A percentile compares a stretch with the other conserved stretches of the same genome.
Evolutionary conservation across 257 asterid genomes (phyloP).

Genomic region (Sherardia arvensis): DNA sequence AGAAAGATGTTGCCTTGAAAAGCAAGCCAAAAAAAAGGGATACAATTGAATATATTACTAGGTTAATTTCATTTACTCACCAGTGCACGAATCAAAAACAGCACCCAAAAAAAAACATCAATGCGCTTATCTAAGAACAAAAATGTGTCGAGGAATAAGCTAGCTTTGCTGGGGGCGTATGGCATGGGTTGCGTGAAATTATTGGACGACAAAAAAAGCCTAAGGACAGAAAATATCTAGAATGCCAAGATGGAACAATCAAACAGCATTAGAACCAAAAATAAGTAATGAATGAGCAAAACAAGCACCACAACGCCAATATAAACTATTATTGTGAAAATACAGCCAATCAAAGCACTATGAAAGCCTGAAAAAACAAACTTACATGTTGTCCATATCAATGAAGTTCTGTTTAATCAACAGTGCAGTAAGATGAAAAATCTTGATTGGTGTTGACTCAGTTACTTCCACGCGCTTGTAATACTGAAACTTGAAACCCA

Average conservation of each 20-base stretch:
- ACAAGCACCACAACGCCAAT: neutral
- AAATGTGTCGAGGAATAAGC: neutral
- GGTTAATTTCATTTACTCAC: neutral
- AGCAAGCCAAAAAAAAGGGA: neutral
- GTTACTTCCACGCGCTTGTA: conserved; percentile 74
- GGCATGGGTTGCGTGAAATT: neutral
- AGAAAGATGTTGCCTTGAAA: neutral
- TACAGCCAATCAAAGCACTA: conserved; percentile 4
- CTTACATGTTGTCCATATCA: conserved; percentile 90
- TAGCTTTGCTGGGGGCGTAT: neutral
- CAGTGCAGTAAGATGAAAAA: conserved; percentile 82
- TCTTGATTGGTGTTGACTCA: conserved; percentile 62
- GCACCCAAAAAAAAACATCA: neutral
- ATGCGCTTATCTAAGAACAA: neutral
- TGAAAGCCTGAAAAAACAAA: conserved; percentile 6
- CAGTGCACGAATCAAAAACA: too few relatives aligned
- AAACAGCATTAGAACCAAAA: neutral
- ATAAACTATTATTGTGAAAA: neutral
- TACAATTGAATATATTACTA: neutral
- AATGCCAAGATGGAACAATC: neutral
- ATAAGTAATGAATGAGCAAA: neutral
- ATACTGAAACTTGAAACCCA: conserved; percentile 93
- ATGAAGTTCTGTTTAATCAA: conserved; percentile 84
- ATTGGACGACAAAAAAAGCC: neutral
- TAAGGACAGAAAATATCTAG: neutral